A percentile compares a stretch with the other conserved stretches of the same genome.
Evolutionary conservation across 306 rosid genomes (phyloP).

Genomic region (Quercus glauca): DNA sequence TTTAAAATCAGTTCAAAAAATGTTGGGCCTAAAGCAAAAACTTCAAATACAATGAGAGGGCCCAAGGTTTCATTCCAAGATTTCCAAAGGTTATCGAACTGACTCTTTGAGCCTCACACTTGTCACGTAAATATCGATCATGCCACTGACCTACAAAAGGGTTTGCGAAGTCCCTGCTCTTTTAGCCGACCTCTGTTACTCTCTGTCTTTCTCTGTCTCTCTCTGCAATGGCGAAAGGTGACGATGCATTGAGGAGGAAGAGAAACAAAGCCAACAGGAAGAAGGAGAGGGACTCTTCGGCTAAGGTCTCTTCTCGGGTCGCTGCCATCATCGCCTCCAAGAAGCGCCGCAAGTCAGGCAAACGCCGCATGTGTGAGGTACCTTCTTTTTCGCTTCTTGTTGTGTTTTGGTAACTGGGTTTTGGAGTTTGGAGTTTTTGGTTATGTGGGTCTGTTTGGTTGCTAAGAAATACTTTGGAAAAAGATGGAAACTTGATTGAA

Average conservation of each 20-base stretch:
- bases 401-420: background rate
- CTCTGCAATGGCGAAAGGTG: slow-evolving; percentile 85
- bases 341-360: slow-evolving; percentile 89
- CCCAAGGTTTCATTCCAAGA: too few relatives aligned
- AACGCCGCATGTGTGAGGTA: slow-evolving; percentile 88
- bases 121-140: background rate
- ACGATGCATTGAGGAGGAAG: slow-evolving; percentile 55
- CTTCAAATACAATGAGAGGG: background rate
- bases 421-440: background rate
- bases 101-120: background rate
- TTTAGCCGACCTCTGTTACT: background rate
- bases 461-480: background rate
- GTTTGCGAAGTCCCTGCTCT: too few relatives aligned
- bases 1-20: background rate
- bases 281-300: slow-evolving; percentile 44
- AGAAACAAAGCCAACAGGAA: slow-evolving; percentile 53
- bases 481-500: background rate
- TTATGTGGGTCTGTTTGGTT: background rate
- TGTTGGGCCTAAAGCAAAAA: background rate
- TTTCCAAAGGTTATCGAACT: too few relatives aligned
- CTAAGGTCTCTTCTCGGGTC: slow-evolving; percentile 60
- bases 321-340: slow-evolving; percentile 87
- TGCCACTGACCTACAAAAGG: background rate
- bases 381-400: background rate
- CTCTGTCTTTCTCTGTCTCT: background rate